Evolutionary conservation across 768 basidiomycete genomes (phyloP).

Genomic region (Pulveroboletus sp.): DNA sequence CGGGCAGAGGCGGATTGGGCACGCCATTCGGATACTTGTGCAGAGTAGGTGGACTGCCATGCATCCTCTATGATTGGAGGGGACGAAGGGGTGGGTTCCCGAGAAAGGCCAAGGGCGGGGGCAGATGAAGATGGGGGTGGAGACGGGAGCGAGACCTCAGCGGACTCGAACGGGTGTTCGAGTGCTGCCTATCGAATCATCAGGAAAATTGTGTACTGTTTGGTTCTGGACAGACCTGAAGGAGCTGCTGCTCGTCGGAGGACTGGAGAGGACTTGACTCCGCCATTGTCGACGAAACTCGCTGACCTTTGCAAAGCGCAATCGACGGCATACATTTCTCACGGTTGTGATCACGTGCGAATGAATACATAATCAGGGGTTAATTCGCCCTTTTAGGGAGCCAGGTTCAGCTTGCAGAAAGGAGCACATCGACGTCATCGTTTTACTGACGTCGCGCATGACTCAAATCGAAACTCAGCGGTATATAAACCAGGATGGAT

Average conservation of each 20-base stretch:
- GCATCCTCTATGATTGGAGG: slow-evolving; percentile 35
- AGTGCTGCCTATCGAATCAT: slow-evolving; percentile 21
- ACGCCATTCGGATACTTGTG: slow-evolving; percentile 67
- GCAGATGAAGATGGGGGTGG: neutral
- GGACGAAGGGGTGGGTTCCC: neutral
- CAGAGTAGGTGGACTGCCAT: slow-evolving; percentile 69
- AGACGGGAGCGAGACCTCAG: slow-evolving; percentile 15
- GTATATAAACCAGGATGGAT: slow-evolving; percentile 13
- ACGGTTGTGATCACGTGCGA: slow-evolving; percentile 7
- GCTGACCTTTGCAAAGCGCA: too few relatives aligned
- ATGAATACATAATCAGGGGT: neutral
- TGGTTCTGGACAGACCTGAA: slow-evolving; percentile 15
- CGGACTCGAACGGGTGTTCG: slow-evolving; percentile 25
- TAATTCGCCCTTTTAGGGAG: slow-evolving; percentile 1
- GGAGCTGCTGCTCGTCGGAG: slow-evolving; percentile 20
- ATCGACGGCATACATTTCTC: neutral
- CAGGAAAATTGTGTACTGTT: too few relatives aligned
- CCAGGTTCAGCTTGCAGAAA: neutral
- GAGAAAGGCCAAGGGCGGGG: neutral
- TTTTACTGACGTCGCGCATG: slow-evolving; percentile 15
- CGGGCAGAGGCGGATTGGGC: slow-evolving; percentile 68
- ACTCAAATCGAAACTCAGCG: slow-evolving; percentile 3
- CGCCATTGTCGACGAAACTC: slow-evolving; percentile 18
- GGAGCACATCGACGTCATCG: slow-evolving; percentile 20
- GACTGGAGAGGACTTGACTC: slow-evolving; percentile 23